Evolutionary conservation across 192 early-diverging fungal species (phyloP).

Genomic region (Coemansia sp.): DNA sequence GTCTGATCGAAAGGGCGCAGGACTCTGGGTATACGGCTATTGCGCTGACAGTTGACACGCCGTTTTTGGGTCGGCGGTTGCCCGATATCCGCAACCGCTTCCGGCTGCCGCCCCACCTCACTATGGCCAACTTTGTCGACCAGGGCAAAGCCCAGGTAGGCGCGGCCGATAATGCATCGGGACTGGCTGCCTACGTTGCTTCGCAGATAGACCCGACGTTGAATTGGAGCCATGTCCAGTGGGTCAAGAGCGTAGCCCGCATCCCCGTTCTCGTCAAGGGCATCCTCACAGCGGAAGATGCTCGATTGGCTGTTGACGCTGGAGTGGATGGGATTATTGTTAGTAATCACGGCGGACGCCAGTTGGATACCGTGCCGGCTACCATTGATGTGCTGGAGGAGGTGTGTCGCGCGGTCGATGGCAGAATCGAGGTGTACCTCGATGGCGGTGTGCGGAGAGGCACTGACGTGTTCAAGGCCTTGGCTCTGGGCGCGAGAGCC

Average conservation of each 20-base stretch:
- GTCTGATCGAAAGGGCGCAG: conserved; percentile 70
- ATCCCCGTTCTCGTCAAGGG: conserved; percentile 92
- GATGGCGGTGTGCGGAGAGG: conserved; percentile 94
- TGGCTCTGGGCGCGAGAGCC: conserved; percentile 88
- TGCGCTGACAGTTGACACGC: conserved; percentile 61
- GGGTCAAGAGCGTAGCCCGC: conserved; percentile 75
- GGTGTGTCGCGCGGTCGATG: conserved; percentile 64
- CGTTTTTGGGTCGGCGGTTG: conserved; percentile 57
- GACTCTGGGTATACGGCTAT: conserved; percentile 66
- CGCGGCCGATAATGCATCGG: conserved; percentile 30
- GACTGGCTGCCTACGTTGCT: conserved; percentile 43
- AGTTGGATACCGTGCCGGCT: conserved; percentile 77
- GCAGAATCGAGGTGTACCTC: conserved; percentile 74
- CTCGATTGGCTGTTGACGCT: conserved; percentile 69
- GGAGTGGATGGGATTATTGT: conserved; percentile 85
- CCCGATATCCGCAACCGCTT: conserved; percentile 59
- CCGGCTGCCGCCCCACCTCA: conserved; percentile 61
- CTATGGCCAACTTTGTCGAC: conserved; percentile 62
- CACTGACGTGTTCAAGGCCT: conserved; percentile 90
- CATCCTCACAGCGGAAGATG: conserved; percentile 86
- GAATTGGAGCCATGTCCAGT: conserved; percentile 75
- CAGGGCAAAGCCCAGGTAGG: conserved; percentile 19
- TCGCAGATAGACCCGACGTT: conserved; percentile 68
- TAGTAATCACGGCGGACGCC: conserved; percentile 95
- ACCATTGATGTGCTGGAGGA: conserved; percentile 87